Evolutionary conservation across 2,329 filamentous ascomycete genomes (phyloP).

Genomic region (Sclerotinia glacialis): DNA sequence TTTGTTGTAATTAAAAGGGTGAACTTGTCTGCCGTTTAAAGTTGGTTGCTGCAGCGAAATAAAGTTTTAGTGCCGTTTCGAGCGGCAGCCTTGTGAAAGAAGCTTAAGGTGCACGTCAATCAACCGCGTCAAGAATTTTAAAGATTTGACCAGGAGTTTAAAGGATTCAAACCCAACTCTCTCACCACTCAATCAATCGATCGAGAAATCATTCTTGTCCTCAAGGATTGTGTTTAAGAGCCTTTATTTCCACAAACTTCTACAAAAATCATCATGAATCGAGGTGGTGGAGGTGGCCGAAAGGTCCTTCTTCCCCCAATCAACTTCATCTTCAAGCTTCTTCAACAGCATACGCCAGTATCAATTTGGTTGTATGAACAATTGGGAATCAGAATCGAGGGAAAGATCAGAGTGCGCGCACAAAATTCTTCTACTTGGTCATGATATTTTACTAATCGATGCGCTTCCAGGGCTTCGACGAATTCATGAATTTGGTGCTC

Average conservation of each 20-base stretch:
- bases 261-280: conserved; percentile 36
- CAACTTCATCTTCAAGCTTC: conserved; percentile 92
- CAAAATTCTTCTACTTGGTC: not conserved
- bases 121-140: conserved; percentile 16
- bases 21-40: not conserved
- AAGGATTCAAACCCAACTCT: conserved; percentile 16
- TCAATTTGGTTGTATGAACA: conserved; percentile 98
- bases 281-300: conserved; percentile 46
- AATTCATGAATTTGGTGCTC: conserved; percentile 98
- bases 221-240: not conserved
- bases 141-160: conserved; percentile 13
- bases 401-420: conserved; percentile 81
- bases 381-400: conserved; percentile 88
- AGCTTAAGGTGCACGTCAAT: not conserved
- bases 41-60: conserved; percentile 19
- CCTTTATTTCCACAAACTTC: conserved; percentile 6
- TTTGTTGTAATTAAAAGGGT: conserved; percentile 7
- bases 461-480: conserved; percentile 77
- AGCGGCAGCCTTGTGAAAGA: conserved; percentile 14
- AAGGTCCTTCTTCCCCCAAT: conserved; percentile 73
- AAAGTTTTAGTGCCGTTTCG: conserved; percentile 23
- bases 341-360: conserved; percentile 73
- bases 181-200: conserved; percentile 2
- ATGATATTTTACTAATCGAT: conserved; percentile 27
- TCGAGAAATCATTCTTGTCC: not conserved